A percentile compares a stretch with the other conserved stretches of the same genome.
These are phyloP conservation scores for Durusdinium trenchii DNA, from an alignment of 73 alveolate genomes.

Conservation along the genomic window DNA sequence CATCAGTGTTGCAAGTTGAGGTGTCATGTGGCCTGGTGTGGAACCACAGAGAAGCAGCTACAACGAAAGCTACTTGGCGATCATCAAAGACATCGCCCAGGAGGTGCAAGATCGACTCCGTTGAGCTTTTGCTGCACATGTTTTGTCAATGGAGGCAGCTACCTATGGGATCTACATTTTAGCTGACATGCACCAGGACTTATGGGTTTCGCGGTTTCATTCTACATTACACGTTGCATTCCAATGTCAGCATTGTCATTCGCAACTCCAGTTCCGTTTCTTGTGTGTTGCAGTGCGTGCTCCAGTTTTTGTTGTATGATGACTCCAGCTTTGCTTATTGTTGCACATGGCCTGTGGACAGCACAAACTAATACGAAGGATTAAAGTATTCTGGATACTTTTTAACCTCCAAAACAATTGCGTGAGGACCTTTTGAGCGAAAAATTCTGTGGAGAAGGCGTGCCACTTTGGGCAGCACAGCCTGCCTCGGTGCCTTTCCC, in stretches of 20 bases:
- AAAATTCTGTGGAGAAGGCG: conserved; percentile 82
- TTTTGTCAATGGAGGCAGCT: conserved; percentile 32
- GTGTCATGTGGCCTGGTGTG: conserved; percentile 99
- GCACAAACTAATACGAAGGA: neutral
- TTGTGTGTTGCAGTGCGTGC: too few relatives aligned
- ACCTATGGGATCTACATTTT: conserved; percentile 75
- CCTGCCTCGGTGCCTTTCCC: conserved; percentile 45
- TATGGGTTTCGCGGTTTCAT: too few relatives aligned
- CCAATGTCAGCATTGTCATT: too few relatives aligned
- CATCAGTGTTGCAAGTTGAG: conserved; percentile 49
- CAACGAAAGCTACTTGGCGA: conserved; percentile 47
- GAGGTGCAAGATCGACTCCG: neutral
- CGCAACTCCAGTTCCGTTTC: too few relatives aligned
- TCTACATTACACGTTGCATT: too few relatives aligned
- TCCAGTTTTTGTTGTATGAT: too few relatives aligned
- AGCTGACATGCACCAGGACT: conserved; percentile 94
- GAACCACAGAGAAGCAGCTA: conserved; percentile 97
- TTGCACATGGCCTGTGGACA: too few relatives aligned
- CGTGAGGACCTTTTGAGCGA: conserved; percentile 60
- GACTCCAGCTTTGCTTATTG: too few relatives aligned
- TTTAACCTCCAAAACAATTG: neutral
- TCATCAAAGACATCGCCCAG: conserved; percentile 42
- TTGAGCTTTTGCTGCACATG: neutral
- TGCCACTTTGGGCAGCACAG: conserved; percentile 81
- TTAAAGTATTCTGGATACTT: neutral